A percentile compares a stretch with the other conserved stretches of the same genome.
Evolutionary conservation across 2,329 filamentous ascomycete genomes (phyloP).

Genomic region (Aspergillus neoniger): DNA sequence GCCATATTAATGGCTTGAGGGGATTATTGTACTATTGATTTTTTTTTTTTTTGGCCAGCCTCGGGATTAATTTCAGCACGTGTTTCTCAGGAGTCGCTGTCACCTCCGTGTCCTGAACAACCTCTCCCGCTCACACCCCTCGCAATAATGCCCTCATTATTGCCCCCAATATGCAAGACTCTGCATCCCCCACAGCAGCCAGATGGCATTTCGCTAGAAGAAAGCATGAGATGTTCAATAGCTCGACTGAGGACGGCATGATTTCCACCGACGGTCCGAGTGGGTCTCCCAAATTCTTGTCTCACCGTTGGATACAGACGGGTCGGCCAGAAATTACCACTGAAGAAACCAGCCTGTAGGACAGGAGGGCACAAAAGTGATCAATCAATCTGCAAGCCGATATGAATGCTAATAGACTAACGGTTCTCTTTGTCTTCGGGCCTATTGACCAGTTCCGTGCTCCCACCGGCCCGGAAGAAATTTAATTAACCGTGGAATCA

Average conservation of each 20-base stretch:
- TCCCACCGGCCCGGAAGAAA: constrained; percentile 5
- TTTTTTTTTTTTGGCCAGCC: neutral
- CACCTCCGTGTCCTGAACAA: neutral
- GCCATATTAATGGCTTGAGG: neutral
- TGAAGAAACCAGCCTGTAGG: neutral
- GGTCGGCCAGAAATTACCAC: constrained; percentile 1
- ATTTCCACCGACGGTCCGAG: neutral
- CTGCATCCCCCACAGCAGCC: neutral
- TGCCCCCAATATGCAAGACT: neutral
- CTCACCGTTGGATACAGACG: constrained; percentile 2
- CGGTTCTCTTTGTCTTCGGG: neutral
- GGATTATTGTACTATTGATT: neutral
- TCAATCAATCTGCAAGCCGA: neutral
- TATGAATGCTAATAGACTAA: constrained; percentile 1
- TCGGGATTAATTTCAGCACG: neutral
- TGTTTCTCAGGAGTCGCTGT: neutral
- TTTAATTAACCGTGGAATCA: constrained; percentile 6
- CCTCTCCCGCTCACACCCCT: neutral
- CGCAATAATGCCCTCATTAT: neutral
- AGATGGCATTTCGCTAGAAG: neutral
- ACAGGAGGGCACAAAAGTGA: neutral
- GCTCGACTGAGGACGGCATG: neutral
- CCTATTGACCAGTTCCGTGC: constrained; percentile 4
- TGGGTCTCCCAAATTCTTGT: neutral
- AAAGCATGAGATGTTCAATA: neutral